Base-by-base conservation (phyloP, 257 asterid genomes). In the Knoxia roxburghii region DNA sequence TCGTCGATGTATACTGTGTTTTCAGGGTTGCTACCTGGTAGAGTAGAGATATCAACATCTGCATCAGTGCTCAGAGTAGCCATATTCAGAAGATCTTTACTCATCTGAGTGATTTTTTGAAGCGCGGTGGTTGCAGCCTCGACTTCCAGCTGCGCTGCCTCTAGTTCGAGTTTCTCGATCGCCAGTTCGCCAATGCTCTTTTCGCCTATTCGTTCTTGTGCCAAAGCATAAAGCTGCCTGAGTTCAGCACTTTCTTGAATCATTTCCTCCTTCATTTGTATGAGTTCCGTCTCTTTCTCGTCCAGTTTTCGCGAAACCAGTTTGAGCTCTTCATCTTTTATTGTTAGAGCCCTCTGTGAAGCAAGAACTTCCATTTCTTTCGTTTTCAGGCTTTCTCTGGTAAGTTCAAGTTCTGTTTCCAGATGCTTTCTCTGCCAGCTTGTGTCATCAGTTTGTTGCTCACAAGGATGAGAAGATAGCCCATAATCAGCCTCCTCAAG, bases 81-180 rank as follows among this genome's bases (percentile, higher is more conserved):
- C 68, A 70, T 78, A 20, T 72, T 61, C 74, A 87, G 49, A 73
- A 92, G 92, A 70, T 81, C 85, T 32, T 83, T 76, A 52, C 95
- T 92, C 86, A 92, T 77, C 60, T 85, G 95, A 2, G 89, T 74
- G 60, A 92, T 83, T 61, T 81, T 84, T 39, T 76, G 81, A 30
- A 92, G 84, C 0, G 95, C 95, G 67, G 75, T 68, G 1, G 84
- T 86, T 20, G 95, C 97, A 59, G 95, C 97, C 80, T 89, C 93
- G 29, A 83, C 87, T 76, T 92, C 90, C 71, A 89, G 72, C 70
- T 84, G 86, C 60, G 97, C 91, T 57, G 78, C 85, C 77, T 86
- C 91, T 20, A 87, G 11, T 61, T 86, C 87, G 52, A 89, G 95
- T 61, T 85, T 82, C 82, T 87, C 97, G 18, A 80, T 82, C 50